These are phyloP conservation scores for Stagonosporopsis vannaccii DNA, from an alignment of 2,329 filamentous ascomycete genomes.

Conservation along the genomic window DNA sequence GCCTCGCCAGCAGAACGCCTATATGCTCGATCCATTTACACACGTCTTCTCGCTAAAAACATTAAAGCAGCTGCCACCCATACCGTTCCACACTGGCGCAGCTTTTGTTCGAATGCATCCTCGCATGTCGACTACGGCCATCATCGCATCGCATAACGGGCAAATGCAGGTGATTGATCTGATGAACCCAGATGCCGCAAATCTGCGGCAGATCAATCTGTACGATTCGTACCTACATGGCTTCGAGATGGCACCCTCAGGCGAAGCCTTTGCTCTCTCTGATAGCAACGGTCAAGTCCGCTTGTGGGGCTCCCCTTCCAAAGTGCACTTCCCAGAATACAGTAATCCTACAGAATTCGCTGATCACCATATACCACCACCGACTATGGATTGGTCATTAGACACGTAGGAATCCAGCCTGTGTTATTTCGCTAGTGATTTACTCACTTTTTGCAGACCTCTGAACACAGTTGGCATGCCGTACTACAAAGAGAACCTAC, in stretches of 20 bases:
- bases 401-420: constrained; percentile 63
- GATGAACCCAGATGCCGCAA: constrained; percentile 89
- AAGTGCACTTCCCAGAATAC: constrained; percentile 86
- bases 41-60: constrained; percentile 97
- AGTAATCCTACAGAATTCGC: constrained; percentile 78
- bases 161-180: constrained; percentile 96
- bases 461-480: constrained; percentile 89
- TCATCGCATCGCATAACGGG: constrained; percentile 89
- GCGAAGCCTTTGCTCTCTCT: constrained; percentile 81
- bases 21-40: constrained; percentile 89
- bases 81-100: constrained; percentile 89
- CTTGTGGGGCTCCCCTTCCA: constrained; percentile 86
- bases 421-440: constrained; percentile 37
- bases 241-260: constrained; percentile 86
- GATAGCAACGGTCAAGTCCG: constrained; percentile 82
- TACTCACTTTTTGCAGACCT: constrained; percentile 61
- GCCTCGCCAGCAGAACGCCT: constrained; percentile 76
- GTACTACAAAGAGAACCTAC: constrained; percentile 85
- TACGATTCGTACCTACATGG: constrained; percentile 74
- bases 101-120: constrained; percentile 97
- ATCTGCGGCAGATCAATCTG: constrained; percentile 82
- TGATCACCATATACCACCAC: constrained; percentile 65
- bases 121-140: constrained; percentile 90
- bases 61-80: constrained; percentile 83
- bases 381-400: constrained; percentile 71